Conservation (phyloP, 352 stramenopile genomes). For the Phytopythium litorale region DNA sequence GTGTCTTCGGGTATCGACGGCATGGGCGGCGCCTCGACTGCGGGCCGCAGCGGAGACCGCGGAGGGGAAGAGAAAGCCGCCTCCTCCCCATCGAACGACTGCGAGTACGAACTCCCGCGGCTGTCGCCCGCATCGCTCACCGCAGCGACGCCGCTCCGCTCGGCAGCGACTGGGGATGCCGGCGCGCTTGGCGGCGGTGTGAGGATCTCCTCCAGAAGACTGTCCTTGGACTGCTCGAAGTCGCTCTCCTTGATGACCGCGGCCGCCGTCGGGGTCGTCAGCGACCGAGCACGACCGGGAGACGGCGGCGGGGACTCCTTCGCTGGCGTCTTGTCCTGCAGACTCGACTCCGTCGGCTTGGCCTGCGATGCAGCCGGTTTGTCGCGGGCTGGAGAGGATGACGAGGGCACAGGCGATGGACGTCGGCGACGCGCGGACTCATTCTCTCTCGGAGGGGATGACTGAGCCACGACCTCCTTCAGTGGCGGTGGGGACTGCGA, state of each 20-base stretch:
- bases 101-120: neutral
- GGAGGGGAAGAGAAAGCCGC: constrained; percentile 3
- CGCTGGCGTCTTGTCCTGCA: neutral
- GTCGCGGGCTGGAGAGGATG: constrained; percentile 10
- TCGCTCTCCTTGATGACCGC: constrained; percentile 45
- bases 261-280: constrained; percentile 35
- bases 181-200: constrained; percentile 16
- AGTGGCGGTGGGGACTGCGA: neutral
- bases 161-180: constrained; percentile 7
- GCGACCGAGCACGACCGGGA: constrained; percentile 29
- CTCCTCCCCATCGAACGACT: constrained; percentile 38
- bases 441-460: neutral
- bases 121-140: neutral
- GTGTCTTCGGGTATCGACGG: neutral
- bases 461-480: constrained; percentile 1
- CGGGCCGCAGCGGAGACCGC: neutral
- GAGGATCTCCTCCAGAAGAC: constrained; percentile 57
- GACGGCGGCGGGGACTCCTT: constrained; percentile 12
- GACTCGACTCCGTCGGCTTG: neutral
- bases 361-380: neutral
- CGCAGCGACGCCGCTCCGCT: neutral
- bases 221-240: constrained; percentile 71
- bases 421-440: neutral
- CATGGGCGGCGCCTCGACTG: neutral
- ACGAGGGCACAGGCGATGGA: constrained; percentile 3